These are phyloP conservation scores for Cucurbita ficifolia DNA, from an alignment of 306 rosid species.

Conservation along the genomic window DNA sequence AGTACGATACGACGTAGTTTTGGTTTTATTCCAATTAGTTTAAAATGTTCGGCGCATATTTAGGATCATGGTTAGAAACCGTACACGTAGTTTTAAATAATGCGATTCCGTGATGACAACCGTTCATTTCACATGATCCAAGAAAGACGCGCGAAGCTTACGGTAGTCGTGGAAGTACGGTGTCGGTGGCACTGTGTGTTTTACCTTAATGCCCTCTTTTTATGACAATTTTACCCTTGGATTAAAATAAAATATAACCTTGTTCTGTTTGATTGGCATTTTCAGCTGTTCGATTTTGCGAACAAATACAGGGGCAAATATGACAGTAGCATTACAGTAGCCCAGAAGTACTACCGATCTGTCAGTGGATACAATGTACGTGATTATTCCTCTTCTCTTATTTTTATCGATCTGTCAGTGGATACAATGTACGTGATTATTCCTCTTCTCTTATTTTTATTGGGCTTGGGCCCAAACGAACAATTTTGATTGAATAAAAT, in stretches of 20 bases:
- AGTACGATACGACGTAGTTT: not conserved
- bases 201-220: not conserved
- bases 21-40: not conserved
- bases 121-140: slow-evolving; percentile 19
- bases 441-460: not conserved
- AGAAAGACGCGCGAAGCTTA: slow-evolving; percentile 5
- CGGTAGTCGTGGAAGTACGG: slow-evolving; percentile 26
- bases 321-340: slow-evolving; percentile 71
- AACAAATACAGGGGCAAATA: slow-evolving; percentile 90
- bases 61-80: slow-evolving; percentile 15
- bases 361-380: slow-evolving; percentile 84
- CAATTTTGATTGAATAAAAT: no score
- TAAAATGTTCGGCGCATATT: slow-evolving; percentile 6
- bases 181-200: slow-evolving; percentile 30
- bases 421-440: slow-evolving; percentile 53
- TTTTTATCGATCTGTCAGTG: slow-evolving; percentile 52
- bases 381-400: not conserved
- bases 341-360: slow-evolving; percentile 77
- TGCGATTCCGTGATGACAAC: slow-evolving; percentile 13
- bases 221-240: not conserved
- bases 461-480: not conserved
- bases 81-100: slow-evolving; percentile 11
- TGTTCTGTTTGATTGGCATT: not conserved
- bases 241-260: not conserved
- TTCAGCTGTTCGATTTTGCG: slow-evolving; percentile 81